Conservation (phyloP, 345 rosid species). For the Noccaea caerulescens region DNA sequence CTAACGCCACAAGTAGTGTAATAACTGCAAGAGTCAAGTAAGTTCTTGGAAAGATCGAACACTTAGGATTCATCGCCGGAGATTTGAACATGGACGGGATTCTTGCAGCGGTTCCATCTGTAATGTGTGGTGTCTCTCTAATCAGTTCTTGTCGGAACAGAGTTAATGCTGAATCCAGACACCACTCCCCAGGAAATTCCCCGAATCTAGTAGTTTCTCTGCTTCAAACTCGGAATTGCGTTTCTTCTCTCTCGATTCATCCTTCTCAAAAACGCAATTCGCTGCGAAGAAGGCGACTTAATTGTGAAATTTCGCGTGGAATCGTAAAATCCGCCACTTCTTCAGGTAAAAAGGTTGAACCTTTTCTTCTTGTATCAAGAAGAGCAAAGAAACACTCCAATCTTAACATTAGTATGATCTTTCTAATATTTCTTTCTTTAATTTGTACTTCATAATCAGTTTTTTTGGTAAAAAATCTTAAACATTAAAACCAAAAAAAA, state of each 20-base stretch:
- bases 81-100: slow-evolving; percentile 35
- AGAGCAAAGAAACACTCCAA: not conserved
- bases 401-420: no score
- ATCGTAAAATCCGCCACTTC: slow-evolving; percentile 50
- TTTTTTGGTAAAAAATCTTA: no score
- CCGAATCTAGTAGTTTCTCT: slow-evolving; percentile 23
- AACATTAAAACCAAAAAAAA: no score
- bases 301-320: slow-evolving; percentile 24
- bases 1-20: no score
- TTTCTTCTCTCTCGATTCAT: slow-evolving; percentile 31
- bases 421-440: no score
- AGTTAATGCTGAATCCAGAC: slow-evolving; percentile 29
- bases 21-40: not conserved
- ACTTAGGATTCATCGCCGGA: slow-evolving; percentile 35
- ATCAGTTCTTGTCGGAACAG: slow-evolving; percentile 16
- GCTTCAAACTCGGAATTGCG: slow-evolving; percentile 8
- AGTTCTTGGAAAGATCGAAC: not conserved
- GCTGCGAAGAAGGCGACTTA: slow-evolving; percentile 24
- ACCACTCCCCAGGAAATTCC: slow-evolving; percentile 29
- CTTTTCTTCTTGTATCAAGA: slow-evolving; percentile 2
- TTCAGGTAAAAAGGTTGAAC: slow-evolving; percentile 49
- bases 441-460: no score
- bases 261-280: not conserved
- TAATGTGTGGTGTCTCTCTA: slow-evolving; percentile 43
- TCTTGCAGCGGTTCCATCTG: slow-evolving; percentile 41